phyloP scores from a whole-genome alignment of 306 rosid species.

The Heteromeles arbutifolia region DNA sequence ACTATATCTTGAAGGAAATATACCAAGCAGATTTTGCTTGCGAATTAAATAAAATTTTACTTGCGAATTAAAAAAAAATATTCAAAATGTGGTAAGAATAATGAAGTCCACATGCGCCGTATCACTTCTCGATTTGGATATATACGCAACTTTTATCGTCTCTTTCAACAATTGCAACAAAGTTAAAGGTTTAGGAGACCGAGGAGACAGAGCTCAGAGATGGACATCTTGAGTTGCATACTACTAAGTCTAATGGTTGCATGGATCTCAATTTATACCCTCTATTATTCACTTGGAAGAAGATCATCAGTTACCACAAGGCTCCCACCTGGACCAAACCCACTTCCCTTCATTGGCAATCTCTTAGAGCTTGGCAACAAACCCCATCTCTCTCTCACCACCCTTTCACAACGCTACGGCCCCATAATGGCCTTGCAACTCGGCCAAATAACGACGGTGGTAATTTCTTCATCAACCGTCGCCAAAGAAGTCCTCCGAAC shows the following conservation, averaged over 20 bases:
- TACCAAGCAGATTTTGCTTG: too few species aligned
- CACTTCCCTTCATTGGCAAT: constrained; percentile 42
- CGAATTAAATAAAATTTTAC: too few species aligned
- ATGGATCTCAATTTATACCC: constrained; percentile 2
- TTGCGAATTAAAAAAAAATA: too few species aligned
- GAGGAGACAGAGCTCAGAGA: neutral
- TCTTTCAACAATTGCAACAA: neutral
- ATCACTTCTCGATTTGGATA: too few species aligned
- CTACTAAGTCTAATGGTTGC: neutral
- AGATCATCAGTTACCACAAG: neutral
- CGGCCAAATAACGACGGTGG: constrained; percentile 26
- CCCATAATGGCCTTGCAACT: constrained; percentile 33
- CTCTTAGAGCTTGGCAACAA: constrained; percentile 34
- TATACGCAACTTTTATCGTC: too few species aligned
- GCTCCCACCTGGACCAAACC: constrained; percentile 45
- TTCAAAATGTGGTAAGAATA: too few species aligned
- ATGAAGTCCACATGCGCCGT: too few species aligned
- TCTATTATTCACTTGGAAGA: neutral
- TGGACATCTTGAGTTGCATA: constrained; percentile 5
- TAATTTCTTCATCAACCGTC: constrained; percentile 18
- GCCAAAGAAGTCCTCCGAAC: constrained; percentile 25
- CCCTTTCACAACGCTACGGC: constrained; percentile 27
- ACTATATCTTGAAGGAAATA: too few species aligned
- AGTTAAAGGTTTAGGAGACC: neutral
- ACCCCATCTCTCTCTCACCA: constrained; percentile 30